Evolutionary conservation across 306 rosid genomes (phyloP).

Genomic region (Leucaena leucocephala): DNA sequence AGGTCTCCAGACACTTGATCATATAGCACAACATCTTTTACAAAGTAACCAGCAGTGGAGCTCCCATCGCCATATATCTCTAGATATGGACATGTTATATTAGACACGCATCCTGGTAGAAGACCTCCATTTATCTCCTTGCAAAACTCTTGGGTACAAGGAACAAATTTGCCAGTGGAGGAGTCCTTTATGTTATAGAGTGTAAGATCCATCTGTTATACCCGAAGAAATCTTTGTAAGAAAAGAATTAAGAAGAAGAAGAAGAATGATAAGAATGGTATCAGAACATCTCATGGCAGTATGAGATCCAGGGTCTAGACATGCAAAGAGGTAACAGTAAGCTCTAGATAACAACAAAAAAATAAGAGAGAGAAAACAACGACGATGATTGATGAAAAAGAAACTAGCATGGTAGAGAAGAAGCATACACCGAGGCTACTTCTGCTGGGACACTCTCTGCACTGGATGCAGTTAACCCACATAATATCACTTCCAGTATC

Average conservation of each 20-base stretch:
- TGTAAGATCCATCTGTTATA: slow-evolving; percentile 72
- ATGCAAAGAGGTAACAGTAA: slow-evolving; percentile 23
- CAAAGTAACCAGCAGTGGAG: slow-evolving; percentile 92
- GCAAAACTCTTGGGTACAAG: slow-evolving; percentile 78
- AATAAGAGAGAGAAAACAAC: not conserved
- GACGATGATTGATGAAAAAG: not conserved
- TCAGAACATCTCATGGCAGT: slow-evolving; percentile 10
- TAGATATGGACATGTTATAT: slow-evolving; percentile 80
- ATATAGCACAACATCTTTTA: slow-evolving; percentile 73
- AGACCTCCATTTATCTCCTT: slow-evolving; percentile 80
- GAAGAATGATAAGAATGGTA: slow-evolving; percentile 20
- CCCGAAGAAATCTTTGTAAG: slow-evolving; percentile 18
- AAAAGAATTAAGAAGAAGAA: not conserved
- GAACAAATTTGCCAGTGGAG: slow-evolving; percentile 65
- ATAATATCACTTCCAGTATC: slow-evolving; percentile 97
- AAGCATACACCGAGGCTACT: slow-evolving; percentile 87
- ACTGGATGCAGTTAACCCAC: slow-evolving; percentile 97
- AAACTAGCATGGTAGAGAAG: slow-evolving; percentile 9
- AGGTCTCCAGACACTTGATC: slow-evolving; percentile 91
- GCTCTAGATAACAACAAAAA: not conserved
- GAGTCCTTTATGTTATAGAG: slow-evolving; percentile 75
- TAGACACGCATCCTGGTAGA: slow-evolving; percentile 65
- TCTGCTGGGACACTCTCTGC: slow-evolving; percentile 80
- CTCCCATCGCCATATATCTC: slow-evolving; percentile 96
- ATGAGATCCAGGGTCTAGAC: slow-evolving; percentile 13